Evolutionary conservation across 2,329 filamentous ascomycete species (phyloP).

Genomic region (Neofusicoccum kwambonambiense): DNA sequence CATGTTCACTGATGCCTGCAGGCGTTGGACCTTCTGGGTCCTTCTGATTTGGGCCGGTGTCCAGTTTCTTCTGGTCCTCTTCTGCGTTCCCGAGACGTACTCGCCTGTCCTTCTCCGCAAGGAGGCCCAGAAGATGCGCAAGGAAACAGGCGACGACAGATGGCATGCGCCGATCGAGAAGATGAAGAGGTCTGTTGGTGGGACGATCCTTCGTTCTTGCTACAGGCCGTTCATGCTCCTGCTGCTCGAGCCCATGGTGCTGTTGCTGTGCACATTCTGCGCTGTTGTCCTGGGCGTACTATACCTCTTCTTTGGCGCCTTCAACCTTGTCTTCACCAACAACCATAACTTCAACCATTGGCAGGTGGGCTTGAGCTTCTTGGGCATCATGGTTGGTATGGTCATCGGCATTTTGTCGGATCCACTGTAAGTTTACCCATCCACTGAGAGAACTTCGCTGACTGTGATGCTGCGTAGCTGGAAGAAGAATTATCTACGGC

Average conservation of each 20-base stretch:
- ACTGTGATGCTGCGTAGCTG: slow-evolving; percentile 27
- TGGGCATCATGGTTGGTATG: slow-evolving; percentile 71
- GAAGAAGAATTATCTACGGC: slow-evolving; percentile 57
- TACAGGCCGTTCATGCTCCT: slow-evolving; percentile 75
- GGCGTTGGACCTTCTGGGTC: slow-evolving; percentile 62
- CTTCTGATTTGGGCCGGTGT: slow-evolving; percentile 75
- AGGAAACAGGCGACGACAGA: slow-evolving; percentile 72
- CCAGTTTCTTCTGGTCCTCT: slow-evolving; percentile 61
- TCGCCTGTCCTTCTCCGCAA: slow-evolving; percentile 67
- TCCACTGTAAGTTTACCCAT: slow-evolving; percentile 50
- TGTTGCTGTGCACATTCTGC: slow-evolving; percentile 77
- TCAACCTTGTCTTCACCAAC: slow-evolving; percentile 72
- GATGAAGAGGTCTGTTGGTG: slow-evolving; percentile 63
- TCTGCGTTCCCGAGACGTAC: slow-evolving; percentile 86
- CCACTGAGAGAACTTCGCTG: too few relatives aligned
- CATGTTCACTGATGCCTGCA: too few relatives aligned
- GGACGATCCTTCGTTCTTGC: slow-evolving; percentile 51
- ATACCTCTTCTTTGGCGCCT: slow-evolving; percentile 89
- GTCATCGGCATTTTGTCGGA: slow-evolving; percentile 60
- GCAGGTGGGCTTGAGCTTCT: slow-evolving; percentile 76
- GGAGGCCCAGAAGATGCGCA: slow-evolving; percentile 69
- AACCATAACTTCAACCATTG: slow-evolving; percentile 76
- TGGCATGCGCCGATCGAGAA: slow-evolving; percentile 79
- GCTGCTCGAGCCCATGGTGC: slow-evolving; percentile 74
- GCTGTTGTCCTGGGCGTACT: slow-evolving; percentile 81